Percentiles rank a stretch among this genome's conserved stretches.
phyloP scores from a whole-genome alignment of 805 yeast genomes.

The Cyberlindnera mrakii region DNA sequence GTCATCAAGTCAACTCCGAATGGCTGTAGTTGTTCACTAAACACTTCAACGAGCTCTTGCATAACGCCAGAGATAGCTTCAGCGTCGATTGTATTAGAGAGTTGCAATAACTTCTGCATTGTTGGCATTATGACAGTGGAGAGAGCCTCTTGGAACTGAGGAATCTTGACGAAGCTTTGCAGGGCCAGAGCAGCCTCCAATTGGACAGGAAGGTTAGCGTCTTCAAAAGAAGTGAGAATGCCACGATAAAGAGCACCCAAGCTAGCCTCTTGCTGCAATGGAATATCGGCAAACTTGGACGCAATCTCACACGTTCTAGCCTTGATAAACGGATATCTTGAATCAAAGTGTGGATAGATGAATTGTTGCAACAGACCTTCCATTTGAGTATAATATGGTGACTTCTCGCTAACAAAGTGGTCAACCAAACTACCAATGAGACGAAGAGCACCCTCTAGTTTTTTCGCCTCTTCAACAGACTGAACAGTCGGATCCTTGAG shows the following conservation, averaged over 20 bases:
- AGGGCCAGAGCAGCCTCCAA: conserved; percentile 81
- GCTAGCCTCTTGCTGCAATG: conserved; percentile 36
- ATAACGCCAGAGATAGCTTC: conserved; percentile 85
- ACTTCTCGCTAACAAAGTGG: conserved; percentile 45
- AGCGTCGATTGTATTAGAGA: conserved; percentile 78
- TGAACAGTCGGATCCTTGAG: conserved; percentile 27
- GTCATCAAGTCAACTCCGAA: conserved; percentile 68
- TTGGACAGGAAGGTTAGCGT: conserved; percentile 61
- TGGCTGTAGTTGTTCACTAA: conserved; percentile 84
- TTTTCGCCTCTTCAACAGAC: conserved; percentile 46
- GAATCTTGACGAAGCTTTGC: conserved; percentile 66
- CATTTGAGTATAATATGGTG: conserved; percentile 57
- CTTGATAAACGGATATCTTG: conserved; percentile 59
- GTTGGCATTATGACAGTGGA: conserved; percentile 67
- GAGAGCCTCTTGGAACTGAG: conserved; percentile 62
- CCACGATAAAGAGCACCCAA: conserved; percentile 39
- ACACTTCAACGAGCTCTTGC: conserved; percentile 92
- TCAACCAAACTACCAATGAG: conserved; percentile 70
- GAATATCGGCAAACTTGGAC: conserved; percentile 57
- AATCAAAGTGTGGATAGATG: conserved; percentile 67
- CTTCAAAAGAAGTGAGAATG: conserved; percentile 34
- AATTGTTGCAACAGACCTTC: conserved; percentile 58
- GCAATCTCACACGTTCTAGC: conserved; percentile 69
- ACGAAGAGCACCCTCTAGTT: conserved; percentile 74
- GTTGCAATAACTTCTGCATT: conserved; percentile 68